Evolutionary conservation across 129 eudicot genomes (phyloP).

Genomic region (Lactuca saligna): DNA sequence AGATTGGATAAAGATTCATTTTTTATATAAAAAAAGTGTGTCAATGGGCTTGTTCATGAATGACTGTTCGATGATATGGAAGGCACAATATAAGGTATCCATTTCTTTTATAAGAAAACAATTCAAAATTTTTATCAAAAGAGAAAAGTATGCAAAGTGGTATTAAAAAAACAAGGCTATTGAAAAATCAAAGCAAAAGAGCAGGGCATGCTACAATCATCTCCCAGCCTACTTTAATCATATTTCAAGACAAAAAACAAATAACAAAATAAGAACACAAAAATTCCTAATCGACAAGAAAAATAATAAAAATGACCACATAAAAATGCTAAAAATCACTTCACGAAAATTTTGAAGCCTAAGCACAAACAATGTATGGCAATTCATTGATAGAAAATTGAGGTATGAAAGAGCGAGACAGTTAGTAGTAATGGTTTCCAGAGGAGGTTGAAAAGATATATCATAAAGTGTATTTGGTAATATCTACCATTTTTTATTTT

Average conservation of each 20-base stretch:
- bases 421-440: neutral
- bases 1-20: neutral
- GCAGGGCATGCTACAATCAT: neutral
- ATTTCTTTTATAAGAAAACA: neutral
- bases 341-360: too few species aligned
- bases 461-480: too few species aligned
- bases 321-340: too few species aligned
- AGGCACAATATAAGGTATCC: neutral
- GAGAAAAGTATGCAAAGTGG: neutral
- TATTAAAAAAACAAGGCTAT: neutral
- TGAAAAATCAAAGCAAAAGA: conserved; percentile 9
- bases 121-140: neutral
- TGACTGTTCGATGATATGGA: neutral
- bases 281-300: neutral
- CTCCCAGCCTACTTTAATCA: neutral
- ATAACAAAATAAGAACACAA: neutral
- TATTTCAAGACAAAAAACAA: neutral
- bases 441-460: too few species aligned
- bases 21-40: neutral
- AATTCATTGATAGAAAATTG: too few species aligned
- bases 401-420: too few species aligned
- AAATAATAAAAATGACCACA: too few species aligned
- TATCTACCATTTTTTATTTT: too few species aligned
- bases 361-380: too few species aligned
- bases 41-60: neutral